Conservation (phyloP, 2,329 filamentous ascomycete species). For the Neonectria neomacrospora region DNA sequence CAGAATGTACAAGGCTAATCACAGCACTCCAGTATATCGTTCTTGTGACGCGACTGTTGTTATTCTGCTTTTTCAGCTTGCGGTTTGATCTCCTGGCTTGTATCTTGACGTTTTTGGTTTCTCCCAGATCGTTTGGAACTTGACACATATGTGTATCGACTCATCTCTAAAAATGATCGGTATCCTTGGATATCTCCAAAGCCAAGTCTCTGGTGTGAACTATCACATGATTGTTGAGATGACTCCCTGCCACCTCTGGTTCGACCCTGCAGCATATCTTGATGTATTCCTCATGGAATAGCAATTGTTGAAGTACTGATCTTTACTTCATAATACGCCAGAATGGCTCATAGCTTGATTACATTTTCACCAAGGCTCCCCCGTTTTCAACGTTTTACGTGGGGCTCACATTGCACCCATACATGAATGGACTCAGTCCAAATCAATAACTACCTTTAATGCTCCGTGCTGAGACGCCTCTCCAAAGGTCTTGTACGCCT, state of each 20-base stretch:
- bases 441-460: constrained; percentile 35
- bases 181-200: constrained; percentile 56
- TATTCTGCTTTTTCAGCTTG: constrained; percentile 49
- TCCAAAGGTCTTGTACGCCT: constrained; percentile 35
- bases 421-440: constrained; percentile 20
- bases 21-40: constrained; percentile 43
- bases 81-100: constrained; percentile 43
- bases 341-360: background rate
- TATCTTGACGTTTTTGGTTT: constrained; percentile 52
- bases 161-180: constrained; percentile 49
- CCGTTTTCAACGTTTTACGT: background rate
- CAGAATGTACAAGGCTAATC: background rate
- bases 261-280: no score
- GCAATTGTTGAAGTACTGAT: no score
- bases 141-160: constrained; percentile 50
- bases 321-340: no score
- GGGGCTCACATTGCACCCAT: background rate
- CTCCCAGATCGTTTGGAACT: constrained; percentile 47
- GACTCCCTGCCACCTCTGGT: constrained; percentile 35
- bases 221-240: constrained; percentile 48
- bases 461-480: constrained; percentile 34
- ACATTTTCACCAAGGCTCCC: background rate
- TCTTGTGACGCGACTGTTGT: constrained; percentile 46
- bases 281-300: no score
- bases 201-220: constrained; percentile 59